These are phyloP conservation scores for Fraxinus excelsior DNA, from an alignment of 257 asterid genomes.

Conservation along the genomic window DNA sequence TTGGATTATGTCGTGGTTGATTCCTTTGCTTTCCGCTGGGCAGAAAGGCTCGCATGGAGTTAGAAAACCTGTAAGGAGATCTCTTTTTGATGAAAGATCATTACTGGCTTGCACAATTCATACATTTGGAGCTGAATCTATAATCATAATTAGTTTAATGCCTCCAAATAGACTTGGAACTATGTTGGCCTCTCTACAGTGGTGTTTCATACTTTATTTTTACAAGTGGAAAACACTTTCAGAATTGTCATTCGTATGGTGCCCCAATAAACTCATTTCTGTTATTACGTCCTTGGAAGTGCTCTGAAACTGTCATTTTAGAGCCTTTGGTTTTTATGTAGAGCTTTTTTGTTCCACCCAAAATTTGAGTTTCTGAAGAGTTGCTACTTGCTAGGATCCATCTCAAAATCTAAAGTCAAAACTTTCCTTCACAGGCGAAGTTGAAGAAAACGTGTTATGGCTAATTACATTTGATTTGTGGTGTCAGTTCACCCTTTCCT, in stretches of 20 bases:
- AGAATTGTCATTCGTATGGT: not conserved
- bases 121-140: constrained; percentile 73
- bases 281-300: not conserved
- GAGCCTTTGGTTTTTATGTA: not conserved
- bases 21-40: constrained; percentile 34
- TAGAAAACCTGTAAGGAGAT: constrained; percentile 39
- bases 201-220: not conserved
- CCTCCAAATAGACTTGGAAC: constrained; percentile 88
- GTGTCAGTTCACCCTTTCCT: not conserved
- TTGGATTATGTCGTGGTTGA: constrained; percentile 39
- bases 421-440: not conserved
- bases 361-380: not conserved
- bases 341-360: not conserved
- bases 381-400: not conserved
- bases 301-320: not conserved
- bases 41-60: constrained; percentile 37
- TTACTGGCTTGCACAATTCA: constrained; percentile 82
- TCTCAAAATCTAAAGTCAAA: not conserved
- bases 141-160: constrained; percentile 84
- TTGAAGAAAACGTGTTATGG: not conserved
- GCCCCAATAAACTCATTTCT: not conserved
- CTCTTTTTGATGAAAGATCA: constrained; percentile 70
- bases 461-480: not conserved
- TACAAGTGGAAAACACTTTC: not conserved
- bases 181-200: constrained; percentile 52